phyloP scores from a whole-genome alignment of 768 basidiomycete genomes.

The Tricholoma sp. region DNA sequence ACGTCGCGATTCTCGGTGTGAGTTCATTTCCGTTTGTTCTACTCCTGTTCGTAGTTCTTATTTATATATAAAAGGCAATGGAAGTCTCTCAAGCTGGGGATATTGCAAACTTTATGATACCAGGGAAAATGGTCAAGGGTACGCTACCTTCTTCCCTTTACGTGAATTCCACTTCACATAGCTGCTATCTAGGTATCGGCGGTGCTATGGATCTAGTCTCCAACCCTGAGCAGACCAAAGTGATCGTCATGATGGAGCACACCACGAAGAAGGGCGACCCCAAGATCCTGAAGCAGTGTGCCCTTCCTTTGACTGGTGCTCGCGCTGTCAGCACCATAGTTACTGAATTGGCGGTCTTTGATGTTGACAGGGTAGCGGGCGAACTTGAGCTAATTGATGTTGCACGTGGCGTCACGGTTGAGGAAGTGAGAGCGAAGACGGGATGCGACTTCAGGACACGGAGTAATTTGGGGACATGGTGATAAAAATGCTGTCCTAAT shows the following conservation, averaged over 20 bases:
- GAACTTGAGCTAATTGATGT: conserved; percentile 73
- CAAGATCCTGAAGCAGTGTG: conserved; percentile 80
- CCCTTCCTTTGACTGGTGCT: conserved; percentile 85
- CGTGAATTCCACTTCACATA: background rate
- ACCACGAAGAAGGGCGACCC: conserved; percentile 84
- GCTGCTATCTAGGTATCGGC: conserved; percentile 62
- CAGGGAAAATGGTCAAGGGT: conserved; percentile 88
- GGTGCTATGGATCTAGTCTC: conserved; percentile 97
- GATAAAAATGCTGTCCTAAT: conserved; percentile 7
- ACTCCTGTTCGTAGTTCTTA: background rate
- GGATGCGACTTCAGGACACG: conserved; percentile 73
- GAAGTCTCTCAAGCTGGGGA: conserved; percentile 91
- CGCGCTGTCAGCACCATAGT: conserved; percentile 86
- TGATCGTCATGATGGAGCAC: conserved; percentile 89
- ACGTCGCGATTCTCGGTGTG: conserved; percentile 90
- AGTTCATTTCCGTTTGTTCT: conserved; percentile 22
- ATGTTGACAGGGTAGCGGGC: conserved; percentile 74
- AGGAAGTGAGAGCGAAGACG: conserved; percentile 84
- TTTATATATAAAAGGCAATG: conserved; percentile 62
- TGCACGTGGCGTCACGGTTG: conserved; percentile 78
- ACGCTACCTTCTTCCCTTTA: conserved; percentile 1
- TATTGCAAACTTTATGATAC: conserved; percentile 98
- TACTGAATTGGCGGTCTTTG: conserved; percentile 89
- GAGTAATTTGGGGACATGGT: conserved; percentile 45
- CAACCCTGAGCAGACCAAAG: conserved; percentile 92